Percentiles rank a stretch among this genome's conserved stretches.
Evolutionary conservation across 1,284 basidiomycete genomes (phyloP).

Genomic region (Moesziomyces sp.): DNA sequence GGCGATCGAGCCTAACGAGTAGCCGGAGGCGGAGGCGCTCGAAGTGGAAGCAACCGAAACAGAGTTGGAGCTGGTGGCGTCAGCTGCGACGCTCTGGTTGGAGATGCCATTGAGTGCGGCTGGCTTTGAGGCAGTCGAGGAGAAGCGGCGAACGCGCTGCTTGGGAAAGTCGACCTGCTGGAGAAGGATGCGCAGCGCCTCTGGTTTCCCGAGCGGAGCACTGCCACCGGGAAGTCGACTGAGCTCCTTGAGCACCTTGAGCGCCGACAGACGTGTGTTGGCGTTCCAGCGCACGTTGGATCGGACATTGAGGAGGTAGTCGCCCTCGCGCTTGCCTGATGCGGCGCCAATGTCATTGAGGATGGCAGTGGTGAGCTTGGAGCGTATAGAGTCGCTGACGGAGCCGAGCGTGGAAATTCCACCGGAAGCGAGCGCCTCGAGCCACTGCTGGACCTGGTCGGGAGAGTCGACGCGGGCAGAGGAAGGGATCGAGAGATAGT

Average conservation of each 20-base stretch:
- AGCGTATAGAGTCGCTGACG: conserved; percentile 37
- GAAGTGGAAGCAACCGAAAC: not conserved
- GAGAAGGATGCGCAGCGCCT: conserved; percentile 35
- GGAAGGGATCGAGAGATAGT: conserved; percentile 41
- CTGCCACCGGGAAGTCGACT: conserved; percentile 53
- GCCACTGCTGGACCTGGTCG: conserved; percentile 26
- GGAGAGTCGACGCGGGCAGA: conserved; percentile 26
- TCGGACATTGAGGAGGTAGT: conserved; percentile 32
- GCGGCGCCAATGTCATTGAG: conserved; percentile 34
- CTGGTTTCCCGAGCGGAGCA: conserved; percentile 28
- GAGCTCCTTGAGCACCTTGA: conserved; percentile 55
- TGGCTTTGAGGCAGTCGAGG: conserved; percentile 2
- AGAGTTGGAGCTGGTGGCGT: no score
- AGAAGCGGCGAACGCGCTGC: conserved; percentile 18
- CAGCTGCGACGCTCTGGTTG: not conserved
- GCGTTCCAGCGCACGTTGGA: conserved; percentile 28
- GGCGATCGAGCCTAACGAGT: conserved; percentile 25
- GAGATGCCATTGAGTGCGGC: not conserved
- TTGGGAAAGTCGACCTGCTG: conserved; percentile 48
- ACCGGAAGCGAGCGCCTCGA: conserved; percentile 23
- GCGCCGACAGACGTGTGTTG: conserved; percentile 29
- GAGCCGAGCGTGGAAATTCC: conserved; percentile 25
- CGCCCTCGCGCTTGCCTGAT: conserved; percentile 32
- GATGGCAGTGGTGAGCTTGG: conserved; percentile 35
- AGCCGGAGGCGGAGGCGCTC: conserved; percentile 8